These are phyloP conservation scores for Raddia distichophylla DNA, from an alignment of 176 grass and related monocot species.

Conservation along the genomic window DNA sequence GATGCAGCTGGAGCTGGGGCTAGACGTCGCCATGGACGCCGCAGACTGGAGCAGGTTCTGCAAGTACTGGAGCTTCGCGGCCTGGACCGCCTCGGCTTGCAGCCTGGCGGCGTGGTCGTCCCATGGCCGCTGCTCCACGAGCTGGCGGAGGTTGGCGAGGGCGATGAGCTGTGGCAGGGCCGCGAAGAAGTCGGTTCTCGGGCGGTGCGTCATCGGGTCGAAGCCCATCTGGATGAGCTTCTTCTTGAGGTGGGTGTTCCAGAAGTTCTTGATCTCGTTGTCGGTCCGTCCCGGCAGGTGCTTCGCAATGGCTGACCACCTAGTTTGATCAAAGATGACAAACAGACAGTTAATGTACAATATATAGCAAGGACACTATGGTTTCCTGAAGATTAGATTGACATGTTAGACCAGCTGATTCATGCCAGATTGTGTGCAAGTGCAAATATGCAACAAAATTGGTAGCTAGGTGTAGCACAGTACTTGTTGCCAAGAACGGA, in stretches of 20 bases:
- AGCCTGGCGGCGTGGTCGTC: constrained; percentile 55
- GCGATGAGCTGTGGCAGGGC: constrained; percentile 81
- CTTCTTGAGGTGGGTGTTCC: constrained; percentile 99
- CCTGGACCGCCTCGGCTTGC: constrained; percentile 68
- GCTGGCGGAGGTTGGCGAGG: constrained; percentile 76
- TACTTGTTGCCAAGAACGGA: constrained; percentile 97
- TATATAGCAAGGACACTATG: background rate
- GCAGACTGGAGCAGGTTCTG: constrained; percentile 62
- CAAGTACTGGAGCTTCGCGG: constrained; percentile 66
- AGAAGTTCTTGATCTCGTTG: constrained; percentile 99
- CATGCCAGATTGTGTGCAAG: background rate
- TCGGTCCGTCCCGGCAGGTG: constrained; percentile 75
- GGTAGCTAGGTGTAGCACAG: background rate
- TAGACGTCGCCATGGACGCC: constrained; percentile 28
- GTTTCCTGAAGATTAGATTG: constrained; percentile 9
- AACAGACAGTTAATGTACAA: too few species aligned
- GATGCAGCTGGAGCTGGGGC: constrained; percentile 50
- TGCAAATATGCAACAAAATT: constrained; percentile 18
- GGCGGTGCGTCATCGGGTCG: constrained; percentile 93
- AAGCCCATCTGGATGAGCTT: constrained; percentile 98
- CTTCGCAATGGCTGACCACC: constrained; percentile 91
- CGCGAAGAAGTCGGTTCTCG: constrained; percentile 88
- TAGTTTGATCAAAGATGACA: constrained; percentile 45
- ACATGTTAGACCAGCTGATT: constrained; percentile 29
- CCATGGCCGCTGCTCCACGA: constrained; percentile 71